Evolutionary conservation across 106 monocot species (phyloP), one percentile per base, ranked within the genome.

Genomic region (Dendrobium huoshanense): DNA sequence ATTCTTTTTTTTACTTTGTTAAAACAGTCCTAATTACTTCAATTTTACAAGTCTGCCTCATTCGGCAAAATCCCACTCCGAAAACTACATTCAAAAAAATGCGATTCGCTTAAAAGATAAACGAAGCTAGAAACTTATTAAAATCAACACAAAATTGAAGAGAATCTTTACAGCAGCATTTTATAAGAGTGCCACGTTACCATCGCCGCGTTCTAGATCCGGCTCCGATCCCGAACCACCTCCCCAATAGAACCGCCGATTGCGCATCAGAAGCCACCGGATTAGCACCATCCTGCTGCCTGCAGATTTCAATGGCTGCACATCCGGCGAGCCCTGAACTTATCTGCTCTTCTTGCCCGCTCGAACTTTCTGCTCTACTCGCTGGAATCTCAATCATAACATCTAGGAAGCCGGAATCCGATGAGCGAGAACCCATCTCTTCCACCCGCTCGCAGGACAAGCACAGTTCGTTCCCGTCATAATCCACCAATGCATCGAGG

Each of bases 281-380:
- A 74, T 74, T 33, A 74, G 74, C 17, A 41, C 74, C 74, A 74
- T 74, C 43, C 74, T 43, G 43, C 41, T 44, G 43, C 8, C 43
- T 43, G 18, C 41, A 5, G 42, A 9, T 18, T 74, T 74, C 74
- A 43, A 74, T 8, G 42, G 41, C 74, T 4, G 74, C 9, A 37
- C 16, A 1, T 37, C 70, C 70, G 16, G 37, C 33, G 18, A 7
- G 18, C 74, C 42, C 29, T 74, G 20, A 19, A 72, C 27, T 29
- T 5, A 19, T 7, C 74, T 42, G 74, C 18, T 74, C 43, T 7
- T 74, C 20, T n/a, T 43, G 19, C 0, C 20, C 41, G 42, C n/a
- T 43, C 5, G 43, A 42, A 13, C 1, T 43, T 13, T 19, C 74
- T 9, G n/a, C 74, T n/a, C 6, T 43, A 74, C 1, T n/a, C 7